Evolutionary conservation across 2,329 filamentous ascomycete species (phyloP).

Genomic region (Teratosphaeria zuluensis): DNA sequence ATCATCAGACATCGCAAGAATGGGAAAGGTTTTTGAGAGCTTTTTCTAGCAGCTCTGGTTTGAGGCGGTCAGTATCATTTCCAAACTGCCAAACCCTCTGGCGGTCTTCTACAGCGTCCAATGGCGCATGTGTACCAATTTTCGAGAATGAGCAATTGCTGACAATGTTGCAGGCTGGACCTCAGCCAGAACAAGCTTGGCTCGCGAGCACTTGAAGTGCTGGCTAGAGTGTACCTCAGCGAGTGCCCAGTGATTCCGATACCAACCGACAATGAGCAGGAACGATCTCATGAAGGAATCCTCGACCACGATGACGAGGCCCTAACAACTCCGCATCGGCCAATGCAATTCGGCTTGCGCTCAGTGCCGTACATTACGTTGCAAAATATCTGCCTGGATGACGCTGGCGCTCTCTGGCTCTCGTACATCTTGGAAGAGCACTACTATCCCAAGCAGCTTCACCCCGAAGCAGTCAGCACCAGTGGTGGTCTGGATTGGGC

Average conservation of each 20-base stretch:
- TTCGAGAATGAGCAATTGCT: constrained; percentile 11
- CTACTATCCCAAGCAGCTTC: constrained; percentile 28
- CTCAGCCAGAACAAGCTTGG: constrained; percentile 37
- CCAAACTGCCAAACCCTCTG: background rate
- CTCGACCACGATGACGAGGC: constrained; percentile 5
- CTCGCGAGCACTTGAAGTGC: constrained; percentile 34
- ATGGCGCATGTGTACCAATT: background rate
- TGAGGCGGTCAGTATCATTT: background rate
- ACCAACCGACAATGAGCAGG: constrained; percentile 14
- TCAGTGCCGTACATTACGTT: constrained; percentile 32
- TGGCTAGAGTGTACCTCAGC: constrained; percentile 32
- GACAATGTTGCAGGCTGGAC: constrained; percentile 33
- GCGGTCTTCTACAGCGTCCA: too few species aligned
- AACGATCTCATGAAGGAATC: constrained; percentile 17
- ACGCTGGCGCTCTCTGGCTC: constrained; percentile 31
- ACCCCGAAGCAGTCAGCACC: constrained; percentile 22
- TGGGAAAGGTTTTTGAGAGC: constrained; percentile 32
- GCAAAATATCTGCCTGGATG: constrained; percentile 24
- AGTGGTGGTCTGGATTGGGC: constrained; percentile 28
- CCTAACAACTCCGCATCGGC: background rate
- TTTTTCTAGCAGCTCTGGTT: constrained; percentile 15
- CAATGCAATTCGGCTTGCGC: constrained; percentile 27
- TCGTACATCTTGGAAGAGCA: constrained; percentile 32
- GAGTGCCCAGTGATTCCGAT: constrained; percentile 25
- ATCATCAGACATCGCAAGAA: constrained; percentile 26